Evolutionary conservation across 192 early-diverging fungal genomes (phyloP), one percentile per base, ranked within the genome.

Genomic region (Kappamyces sp.): DNA sequence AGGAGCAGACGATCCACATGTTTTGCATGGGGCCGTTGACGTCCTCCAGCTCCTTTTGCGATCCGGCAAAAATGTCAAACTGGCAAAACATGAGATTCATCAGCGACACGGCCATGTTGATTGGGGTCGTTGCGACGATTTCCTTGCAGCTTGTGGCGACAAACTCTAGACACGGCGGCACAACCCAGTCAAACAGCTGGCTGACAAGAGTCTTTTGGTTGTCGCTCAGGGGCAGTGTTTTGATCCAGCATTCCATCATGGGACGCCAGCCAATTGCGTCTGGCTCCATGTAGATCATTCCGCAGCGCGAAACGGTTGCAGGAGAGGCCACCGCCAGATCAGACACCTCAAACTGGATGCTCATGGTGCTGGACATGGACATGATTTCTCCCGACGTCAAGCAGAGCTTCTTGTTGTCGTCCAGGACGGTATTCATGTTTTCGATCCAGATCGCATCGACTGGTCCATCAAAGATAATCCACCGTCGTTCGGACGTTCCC

Each of bases 401-500:
- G 59, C 80, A 83, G 2, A 83, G 70, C 49, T 80, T 74, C 58
- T 83, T 83, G 69, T 83, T 83, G 59, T 83, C 80, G 57, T 83
- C 80, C 2, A 83, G 68, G 3, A 83, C 80, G 3, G 78, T 83
- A 63, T 80, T 80, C 80, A 83, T 82, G 61, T 83, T 83, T 62
- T 83, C 80, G 57, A 83, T 83, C 80, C 80, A 83, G 36, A 83
- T 75, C 9, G 80, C 80, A 48, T 83, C 80, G 39, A 83, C 80
- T 1, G 80, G 80, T 15, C 80, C 80, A 51, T 83, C 80, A 64
- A 83, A 83, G 34, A 83, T 76, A 34, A 80, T 79, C 80, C 80
- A 83, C 33, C 71, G 76, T 48, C 77, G 44, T 53, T 83, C 80
- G 1, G 66, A 54, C 9, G 64, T 72, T 23, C 74, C 74, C 60